Evolutionary conservation across 2,329 filamentous ascomycete genomes (phyloP).

Genomic region (Botrytis galanthina): DNA sequence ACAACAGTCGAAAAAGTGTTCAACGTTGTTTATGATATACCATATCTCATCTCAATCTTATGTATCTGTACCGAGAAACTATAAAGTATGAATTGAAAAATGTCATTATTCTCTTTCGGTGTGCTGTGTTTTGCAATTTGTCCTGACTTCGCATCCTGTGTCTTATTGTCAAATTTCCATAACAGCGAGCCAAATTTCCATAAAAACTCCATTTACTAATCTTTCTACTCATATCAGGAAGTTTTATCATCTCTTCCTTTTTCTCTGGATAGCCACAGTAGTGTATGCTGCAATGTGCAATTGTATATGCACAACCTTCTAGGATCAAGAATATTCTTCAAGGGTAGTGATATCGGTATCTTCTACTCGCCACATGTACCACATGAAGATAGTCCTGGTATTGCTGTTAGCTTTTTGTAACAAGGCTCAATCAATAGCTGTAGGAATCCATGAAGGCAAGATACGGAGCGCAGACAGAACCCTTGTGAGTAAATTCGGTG

Average conservation of each 20-base stretch:
- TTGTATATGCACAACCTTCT: background rate
- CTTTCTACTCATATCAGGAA: background rate
- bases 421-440: background rate
- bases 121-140: background rate
- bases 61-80: rapidly evolving
- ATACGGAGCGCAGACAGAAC: background rate
- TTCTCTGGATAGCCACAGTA: no score
- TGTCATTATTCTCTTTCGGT: background rate
- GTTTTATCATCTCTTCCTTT: background rate
- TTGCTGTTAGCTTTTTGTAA: background rate
- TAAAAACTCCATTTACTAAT: background rate
- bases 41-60: background rate
- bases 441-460: background rate
- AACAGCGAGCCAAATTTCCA: no score
- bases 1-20: background rate
- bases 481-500: background rate
- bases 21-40: background rate
- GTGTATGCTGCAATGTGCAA: background rate
- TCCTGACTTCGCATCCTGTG: no score
- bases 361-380: conserved; percentile 93
- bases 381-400: conserved; percentile 83
- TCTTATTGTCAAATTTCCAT: background rate
- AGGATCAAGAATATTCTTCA: conserved; percentile 38
- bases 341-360: conserved; percentile 70
- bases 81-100: background rate